Percentiles rank a stretch among this genome's conserved stretches.
Conservation (phyloP, 2,329 filamentous ascomycete species). For the Fusarium humuli region DNA sequence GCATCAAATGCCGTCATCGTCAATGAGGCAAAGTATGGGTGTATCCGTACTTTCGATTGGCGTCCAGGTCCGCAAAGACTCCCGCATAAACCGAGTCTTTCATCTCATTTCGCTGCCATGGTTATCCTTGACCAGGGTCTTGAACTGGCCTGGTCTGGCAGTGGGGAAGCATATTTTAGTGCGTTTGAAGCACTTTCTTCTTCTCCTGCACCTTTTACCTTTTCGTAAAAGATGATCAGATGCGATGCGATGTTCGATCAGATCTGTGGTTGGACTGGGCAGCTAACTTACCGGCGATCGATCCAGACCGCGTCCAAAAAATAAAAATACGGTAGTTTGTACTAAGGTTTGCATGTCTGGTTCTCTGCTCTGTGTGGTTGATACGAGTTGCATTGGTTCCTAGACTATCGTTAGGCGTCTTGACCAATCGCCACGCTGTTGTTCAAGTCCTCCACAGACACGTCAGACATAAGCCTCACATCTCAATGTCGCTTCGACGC, state of each 20-base stretch:
- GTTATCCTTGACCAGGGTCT: constrained; percentile 26
- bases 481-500: constrained; percentile 36
- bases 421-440: constrained; percentile 24
- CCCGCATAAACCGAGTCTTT: constrained; percentile 14
- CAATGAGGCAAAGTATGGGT: background rate
- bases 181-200: constrained; percentile 4
- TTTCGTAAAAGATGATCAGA: constrained; percentile 9
- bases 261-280: constrained; percentile 19
- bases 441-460: constrained; percentile 27
- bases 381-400: constrained; percentile 9
- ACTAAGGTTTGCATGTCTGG: background rate
- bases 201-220: constrained; percentile 12
- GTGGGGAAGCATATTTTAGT: constrained; percentile 1
- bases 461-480: constrained; percentile 34
- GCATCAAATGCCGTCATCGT: constrained; percentile 34
- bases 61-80: constrained; percentile 30
- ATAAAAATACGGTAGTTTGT: constrained; percentile 14
- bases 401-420: constrained; percentile 6
- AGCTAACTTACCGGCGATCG: constrained; percentile 17
- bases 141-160: constrained; percentile 10
- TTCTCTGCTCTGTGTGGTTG: constrained; percentile 9
- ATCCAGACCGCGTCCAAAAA: constrained; percentile 35
- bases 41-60: background rate
- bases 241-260: constrained; percentile 13
- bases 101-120: constrained; percentile 43